Evolutionary conservation across 2,329 filamentous ascomycete species (phyloP), one percentile per base, ranked within the genome.

Genomic region (Elsinoe fawcettii): DNA sequence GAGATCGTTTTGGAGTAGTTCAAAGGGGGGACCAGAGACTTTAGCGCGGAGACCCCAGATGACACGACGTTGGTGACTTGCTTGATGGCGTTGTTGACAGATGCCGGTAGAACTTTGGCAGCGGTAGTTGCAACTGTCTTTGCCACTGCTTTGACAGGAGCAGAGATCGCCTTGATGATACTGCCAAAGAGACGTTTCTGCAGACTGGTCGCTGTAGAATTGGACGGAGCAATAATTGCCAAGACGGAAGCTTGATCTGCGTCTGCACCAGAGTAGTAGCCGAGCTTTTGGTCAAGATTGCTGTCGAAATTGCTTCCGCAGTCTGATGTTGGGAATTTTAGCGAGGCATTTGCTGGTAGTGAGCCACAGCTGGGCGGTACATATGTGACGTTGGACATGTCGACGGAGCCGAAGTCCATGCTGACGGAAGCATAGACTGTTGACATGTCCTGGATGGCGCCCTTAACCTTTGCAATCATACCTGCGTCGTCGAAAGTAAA

Each of bases 261-360:
- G 4, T 47, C 54, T 8, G 22, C 27, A 27, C 47, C 44, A 8
- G 44, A 46, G 30, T 60, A 60, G 55, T 57, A 61, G 32, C 57
- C 55, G 12, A 61, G 58, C 16, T 59, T 55, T 3, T 60, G 47
- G 30, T 61, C 60, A 8, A 61, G 51, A 5, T 51, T 34, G 8
- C 22, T 7, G 41, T 61, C 60, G 22, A 61, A 61, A 11, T 51
- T 41, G 2, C 27, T 34, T 4, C 58, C 60, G 20, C 60, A 61
- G 12, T 51, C 55, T 22, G 58, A 58, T 2, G 60, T 56, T 0
- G 60, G 60, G 18, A 61, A 59, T 11, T 37, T 39, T 7, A 36
- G 36, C 9, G 32, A 56, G 12, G 39, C 9, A 16, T 51, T 60
- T n/a, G 47, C 23, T 25, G 47, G 47, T 46, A 36, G 55, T 5